Conservation (phyloP, 305 asterid genomes). For the Solanum aculeatissimum region DNA sequence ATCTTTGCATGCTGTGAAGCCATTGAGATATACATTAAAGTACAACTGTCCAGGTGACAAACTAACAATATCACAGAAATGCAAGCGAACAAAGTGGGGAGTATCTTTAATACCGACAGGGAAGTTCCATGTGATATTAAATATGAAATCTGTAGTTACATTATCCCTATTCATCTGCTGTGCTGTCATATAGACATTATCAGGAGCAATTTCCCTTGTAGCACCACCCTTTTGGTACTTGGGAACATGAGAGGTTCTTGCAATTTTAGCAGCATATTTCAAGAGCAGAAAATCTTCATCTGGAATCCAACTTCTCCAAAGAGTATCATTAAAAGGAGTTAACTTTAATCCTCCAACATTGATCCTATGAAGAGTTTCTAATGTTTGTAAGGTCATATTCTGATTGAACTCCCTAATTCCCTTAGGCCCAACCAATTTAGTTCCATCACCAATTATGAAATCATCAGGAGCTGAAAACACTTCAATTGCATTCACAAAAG, state of each 20-base stretch:
- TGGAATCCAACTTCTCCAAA: conserved; percentile 87
- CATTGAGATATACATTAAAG: conserved; percentile 63
- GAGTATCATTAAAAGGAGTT: conserved; percentile 80
- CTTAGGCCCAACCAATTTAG: conserved; percentile 27
- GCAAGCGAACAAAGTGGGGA: conserved; percentile 57
- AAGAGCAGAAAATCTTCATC: conserved; percentile 65
- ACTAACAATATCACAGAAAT: conserved; percentile 86
- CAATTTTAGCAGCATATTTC: conserved; percentile 66
- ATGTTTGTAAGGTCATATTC: conserved; percentile 46
- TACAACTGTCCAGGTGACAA: conserved; percentile 42
- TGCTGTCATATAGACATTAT: conserved; percentile 81
- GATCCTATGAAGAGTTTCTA: conserved; percentile 75
- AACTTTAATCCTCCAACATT: conserved; percentile 77
- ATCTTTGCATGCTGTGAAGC: conserved; percentile 50
- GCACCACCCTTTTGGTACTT: conserved; percentile 75
- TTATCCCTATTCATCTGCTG: conserved; percentile 57
- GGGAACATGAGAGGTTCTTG: conserved; percentile 39
- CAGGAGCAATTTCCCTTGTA: conserved; percentile 72
- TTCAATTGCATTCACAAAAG: conserved; percentile 75
- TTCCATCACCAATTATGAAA: conserved; percentile 49
- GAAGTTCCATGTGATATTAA: conserved; percentile 76
- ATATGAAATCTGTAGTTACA: conserved; percentile 23
- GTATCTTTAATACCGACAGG: conserved; percentile 25
- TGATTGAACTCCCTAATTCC: conserved; percentile 53
- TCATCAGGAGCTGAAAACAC: conserved; percentile 61